Conservation (phyloP, 495 filamentous ascomycete genomes). For the Penicillium daleae region DNA sequence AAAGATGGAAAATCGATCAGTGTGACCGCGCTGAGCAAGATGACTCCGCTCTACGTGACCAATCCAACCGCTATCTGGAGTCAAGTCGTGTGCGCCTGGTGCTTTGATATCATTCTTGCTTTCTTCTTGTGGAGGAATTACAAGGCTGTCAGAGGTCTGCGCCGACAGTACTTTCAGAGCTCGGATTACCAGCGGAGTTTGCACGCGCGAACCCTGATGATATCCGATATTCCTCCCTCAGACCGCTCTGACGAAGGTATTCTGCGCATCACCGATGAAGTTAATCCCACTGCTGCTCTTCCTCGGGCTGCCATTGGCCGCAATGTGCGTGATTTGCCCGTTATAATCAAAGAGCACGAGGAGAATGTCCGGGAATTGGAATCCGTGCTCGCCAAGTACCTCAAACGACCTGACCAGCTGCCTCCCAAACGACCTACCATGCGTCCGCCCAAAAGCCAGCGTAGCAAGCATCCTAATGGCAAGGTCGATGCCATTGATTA, state of each 20-base stretch:
- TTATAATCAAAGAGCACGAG: conserved; percentile 82
- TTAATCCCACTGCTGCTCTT: conserved; percentile 74
- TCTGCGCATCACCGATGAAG: conserved; percentile 72
- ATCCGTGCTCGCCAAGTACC: conserved; percentile 80
- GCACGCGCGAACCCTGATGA: conserved; percentile 88
- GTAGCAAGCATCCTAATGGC: conserved; percentile 40
- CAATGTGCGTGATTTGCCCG: conserved; percentile 86
- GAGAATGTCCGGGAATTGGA: conserved; percentile 81
- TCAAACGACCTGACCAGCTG: conserved; percentile 81
- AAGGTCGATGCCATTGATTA: conserved; percentile 96
- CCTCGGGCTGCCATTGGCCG: conserved; percentile 83
- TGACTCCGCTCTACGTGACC: conserved; percentile 56
- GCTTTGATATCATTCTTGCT: conserved; percentile 74
- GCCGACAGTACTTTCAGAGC: conserved; percentile 81
- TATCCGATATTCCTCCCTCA: conserved; percentile 81
- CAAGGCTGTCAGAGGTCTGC: conserved; percentile 65
- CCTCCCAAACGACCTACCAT: conserved; percentile 80
- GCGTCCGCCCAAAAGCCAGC: conserved; percentile 72
- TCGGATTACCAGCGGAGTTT: conserved; percentile 87
- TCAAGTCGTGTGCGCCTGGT: conserved; percentile 78
- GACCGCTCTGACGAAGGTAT: conserved; percentile 84
- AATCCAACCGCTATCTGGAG: conserved; percentile 65
- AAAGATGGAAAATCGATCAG: conserved; percentile 26
- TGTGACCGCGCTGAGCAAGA: conserved; percentile 48
- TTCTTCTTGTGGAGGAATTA: conserved; percentile 93